These are phyloP conservation scores for Nepenthes alata DNA, from an alignment of 179 eudicot genomes.

Conservation along the genomic window DNA sequence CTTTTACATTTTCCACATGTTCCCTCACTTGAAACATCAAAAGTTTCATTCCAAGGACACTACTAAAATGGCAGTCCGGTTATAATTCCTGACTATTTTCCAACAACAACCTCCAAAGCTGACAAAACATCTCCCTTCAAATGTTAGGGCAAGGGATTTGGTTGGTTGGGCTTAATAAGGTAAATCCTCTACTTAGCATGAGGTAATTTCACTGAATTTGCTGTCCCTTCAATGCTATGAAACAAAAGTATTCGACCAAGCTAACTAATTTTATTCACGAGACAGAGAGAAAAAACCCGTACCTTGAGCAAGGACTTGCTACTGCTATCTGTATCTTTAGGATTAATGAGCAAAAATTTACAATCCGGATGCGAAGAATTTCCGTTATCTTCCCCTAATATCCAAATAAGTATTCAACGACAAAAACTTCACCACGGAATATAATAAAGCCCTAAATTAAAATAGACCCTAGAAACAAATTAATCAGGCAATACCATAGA, in stretches of 20 bases:
- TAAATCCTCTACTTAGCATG: neutral
- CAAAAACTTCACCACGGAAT: slow-evolving; percentile 4
- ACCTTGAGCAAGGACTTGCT: slow-evolving; percentile 61
- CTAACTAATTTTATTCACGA: neutral
- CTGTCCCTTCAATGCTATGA: too few species aligned
- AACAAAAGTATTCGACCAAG: too few species aligned
- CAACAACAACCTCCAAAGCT: too few species aligned
- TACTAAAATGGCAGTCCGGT: too few species aligned
- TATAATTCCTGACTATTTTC: too few species aligned
- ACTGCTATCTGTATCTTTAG: slow-evolving; percentile 46
- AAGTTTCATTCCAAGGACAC: too few species aligned
- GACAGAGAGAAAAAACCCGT: neutral
- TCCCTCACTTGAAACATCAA: too few species aligned
- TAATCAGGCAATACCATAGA: slow-evolving; percentile 16
- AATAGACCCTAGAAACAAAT: neutral
- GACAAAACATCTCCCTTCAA: too few species aligned
- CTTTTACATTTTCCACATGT: too few species aligned
- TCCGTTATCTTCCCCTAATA: slow-evolving; percentile 9
- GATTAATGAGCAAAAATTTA: slow-evolving; percentile 47
- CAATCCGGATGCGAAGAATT: slow-evolving; percentile 21
- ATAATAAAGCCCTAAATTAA: neutral
- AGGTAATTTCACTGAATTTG: neutral
- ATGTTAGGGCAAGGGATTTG: neutral
- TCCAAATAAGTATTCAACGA: neutral
- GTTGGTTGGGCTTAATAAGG: neutral